Evolutionary conservation across 306 rosid genomes (phyloP).

Genomic region (Prunus campanulata): DNA sequence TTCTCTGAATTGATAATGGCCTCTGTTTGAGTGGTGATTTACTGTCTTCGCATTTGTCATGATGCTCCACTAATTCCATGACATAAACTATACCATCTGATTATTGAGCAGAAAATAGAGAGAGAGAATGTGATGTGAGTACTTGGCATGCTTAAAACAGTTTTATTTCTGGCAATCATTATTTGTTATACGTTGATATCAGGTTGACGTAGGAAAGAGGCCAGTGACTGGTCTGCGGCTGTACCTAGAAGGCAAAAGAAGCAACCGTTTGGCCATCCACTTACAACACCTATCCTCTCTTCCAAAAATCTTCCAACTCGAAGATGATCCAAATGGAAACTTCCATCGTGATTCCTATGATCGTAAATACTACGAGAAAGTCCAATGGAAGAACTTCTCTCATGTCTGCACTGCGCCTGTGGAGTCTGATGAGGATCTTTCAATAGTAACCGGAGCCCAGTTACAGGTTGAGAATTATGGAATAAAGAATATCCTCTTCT

Average conservation of each 20-base stretch:
- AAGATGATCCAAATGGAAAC: conserved; percentile 71
- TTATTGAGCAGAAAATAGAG: not conserved
- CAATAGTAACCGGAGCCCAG: conserved; percentile 90
- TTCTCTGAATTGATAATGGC: not conserved
- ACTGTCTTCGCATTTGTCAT: not conserved
- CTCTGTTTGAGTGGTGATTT: not conserved
- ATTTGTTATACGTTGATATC: conserved; percentile 16
- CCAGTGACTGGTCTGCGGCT: conserved; percentile 96
- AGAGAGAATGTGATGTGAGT: not conserved
- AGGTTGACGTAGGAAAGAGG: conserved; percentile 96
- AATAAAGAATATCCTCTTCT: conserved; percentile 68
- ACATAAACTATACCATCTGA: not conserved
- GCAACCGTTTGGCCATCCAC: conserved; percentile 91
- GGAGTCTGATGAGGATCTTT: conserved; percentile 75
- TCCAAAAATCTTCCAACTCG: conserved; percentile 79
- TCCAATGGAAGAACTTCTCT: conserved; percentile 96
- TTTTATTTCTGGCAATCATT: not conserved
- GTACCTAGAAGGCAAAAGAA: conserved; percentile 91
- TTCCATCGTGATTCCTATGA: conserved; percentile 50
- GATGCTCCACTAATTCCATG: conserved; percentile 1
- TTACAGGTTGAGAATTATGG: conserved; percentile 88
- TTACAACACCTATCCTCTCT: conserved; percentile 89
- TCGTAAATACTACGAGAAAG: conserved; percentile 81
- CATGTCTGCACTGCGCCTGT: conserved; percentile 96
- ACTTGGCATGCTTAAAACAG: not conserved